Evolutionary conservation across 192 early-diverging fungal genomes (phyloP).

Genomic region (Coemansia sp.): DNA sequence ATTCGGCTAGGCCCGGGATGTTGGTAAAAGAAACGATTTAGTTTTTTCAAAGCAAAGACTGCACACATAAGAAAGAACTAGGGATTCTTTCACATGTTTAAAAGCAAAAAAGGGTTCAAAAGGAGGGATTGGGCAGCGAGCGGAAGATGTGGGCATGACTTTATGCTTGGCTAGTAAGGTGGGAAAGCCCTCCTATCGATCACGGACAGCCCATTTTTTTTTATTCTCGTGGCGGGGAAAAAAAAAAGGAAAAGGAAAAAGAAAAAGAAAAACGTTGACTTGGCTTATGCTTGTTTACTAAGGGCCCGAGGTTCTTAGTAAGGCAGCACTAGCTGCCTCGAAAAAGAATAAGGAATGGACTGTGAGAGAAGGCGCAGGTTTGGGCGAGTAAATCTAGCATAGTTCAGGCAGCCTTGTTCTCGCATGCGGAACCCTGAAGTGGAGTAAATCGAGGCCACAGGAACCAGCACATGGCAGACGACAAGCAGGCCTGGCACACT

Average conservation of each 20-base stretch:
- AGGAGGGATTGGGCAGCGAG: not conserved
- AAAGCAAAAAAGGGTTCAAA: not conserved
- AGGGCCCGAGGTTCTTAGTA: not conserved
- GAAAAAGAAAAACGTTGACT: not conserved
- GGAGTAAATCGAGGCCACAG: not conserved
- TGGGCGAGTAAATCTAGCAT: not conserved
- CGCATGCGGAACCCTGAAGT: constrained; percentile 5
- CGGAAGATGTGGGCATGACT: not conserved
- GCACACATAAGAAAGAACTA: not conserved
- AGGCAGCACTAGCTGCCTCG: not conserved
- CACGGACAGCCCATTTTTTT: not conserved
- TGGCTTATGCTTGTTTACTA: not conserved
- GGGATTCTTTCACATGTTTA: constrained; percentile 10
- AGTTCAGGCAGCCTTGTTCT: not conserved
- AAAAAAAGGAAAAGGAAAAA: not conserved
- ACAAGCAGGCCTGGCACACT: not conserved
- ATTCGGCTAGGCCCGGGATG: not conserved
- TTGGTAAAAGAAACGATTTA: not conserved
- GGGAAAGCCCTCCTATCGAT: not conserved
- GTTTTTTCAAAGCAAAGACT: not conserved
- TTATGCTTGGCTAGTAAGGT: not conserved
- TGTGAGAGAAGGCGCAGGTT: not conserved
- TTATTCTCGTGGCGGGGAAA: not conserved
- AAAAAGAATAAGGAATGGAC: not conserved
- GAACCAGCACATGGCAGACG: not conserved